Evolutionary conservation across 1,284 basidiomycete genomes (phyloP).

Genomic region (Trametes polyzona): DNA sequence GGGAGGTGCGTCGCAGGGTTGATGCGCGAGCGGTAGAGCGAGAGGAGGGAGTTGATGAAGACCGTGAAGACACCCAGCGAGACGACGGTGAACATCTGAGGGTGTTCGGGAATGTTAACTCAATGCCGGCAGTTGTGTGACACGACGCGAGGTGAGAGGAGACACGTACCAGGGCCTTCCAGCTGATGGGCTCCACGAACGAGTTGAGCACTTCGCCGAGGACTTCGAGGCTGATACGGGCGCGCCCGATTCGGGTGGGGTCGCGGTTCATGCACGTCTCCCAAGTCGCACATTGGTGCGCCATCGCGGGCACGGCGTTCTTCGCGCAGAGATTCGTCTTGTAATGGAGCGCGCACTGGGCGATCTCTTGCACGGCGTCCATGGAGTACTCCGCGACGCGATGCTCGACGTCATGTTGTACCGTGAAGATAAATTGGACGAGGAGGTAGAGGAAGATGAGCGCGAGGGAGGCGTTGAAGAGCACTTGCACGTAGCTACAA

Average conservation of each 20-base stretch:
- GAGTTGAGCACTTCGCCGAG: constrained; percentile 96
- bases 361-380: constrained; percentile 84
- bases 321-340: constrained; percentile 84
- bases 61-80: constrained; percentile 81
- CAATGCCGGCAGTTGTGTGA: not conserved
- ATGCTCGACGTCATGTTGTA: constrained; percentile 89
- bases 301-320: constrained; percentile 82
- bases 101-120: not conserved
- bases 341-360: constrained; percentile 79
- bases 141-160: not conserved
- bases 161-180: constrained; percentile 87
- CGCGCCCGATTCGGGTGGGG: constrained; percentile 87
- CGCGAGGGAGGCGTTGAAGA: constrained; percentile 91
- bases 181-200: constrained; percentile 96
- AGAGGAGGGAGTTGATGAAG: constrained; percentile 83
- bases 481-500: constrained; percentile 88
- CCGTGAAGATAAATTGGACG: constrained; percentile 85
- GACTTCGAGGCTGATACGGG: constrained; percentile 90
- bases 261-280: constrained; percentile 97
- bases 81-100: constrained; percentile 76
- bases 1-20: constrained; percentile 25
- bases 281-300: constrained; percentile 84
- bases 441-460: constrained; percentile 85
- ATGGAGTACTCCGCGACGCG: constrained; percentile 89
- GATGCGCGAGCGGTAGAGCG: constrained; percentile 70